Percentiles rank a stretch among this genome's conserved stretches.
Conservation (phyloP, 805 yeast species). For the Ogataea parapolymorpha region DNA sequence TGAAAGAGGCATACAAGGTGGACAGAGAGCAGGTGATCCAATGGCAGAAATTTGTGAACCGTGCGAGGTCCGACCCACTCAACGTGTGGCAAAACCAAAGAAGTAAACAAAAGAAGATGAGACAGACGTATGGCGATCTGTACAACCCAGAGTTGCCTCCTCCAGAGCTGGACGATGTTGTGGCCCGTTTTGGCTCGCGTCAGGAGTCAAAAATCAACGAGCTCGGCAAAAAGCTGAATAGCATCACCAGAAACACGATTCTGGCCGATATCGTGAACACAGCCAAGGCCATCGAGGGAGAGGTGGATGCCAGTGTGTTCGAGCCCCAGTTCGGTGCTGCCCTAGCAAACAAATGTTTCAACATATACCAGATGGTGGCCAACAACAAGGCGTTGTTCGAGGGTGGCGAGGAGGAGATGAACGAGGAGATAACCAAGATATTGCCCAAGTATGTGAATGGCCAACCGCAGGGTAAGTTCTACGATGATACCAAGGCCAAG, state of each 20-base stretch:
- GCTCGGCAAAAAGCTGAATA: conserved; percentile 30
- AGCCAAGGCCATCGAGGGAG: conserved; percentile 18
- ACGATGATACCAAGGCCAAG: conserved; percentile 30
- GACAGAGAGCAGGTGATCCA: conserved; percentile 69
- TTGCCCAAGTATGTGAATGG: conserved; percentile 31
- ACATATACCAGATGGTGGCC: conserved; percentile 34
- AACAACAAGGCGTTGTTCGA: conserved; percentile 22
- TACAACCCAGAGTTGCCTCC: conserved; percentile 19
- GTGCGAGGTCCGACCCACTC: conserved; percentile 55
- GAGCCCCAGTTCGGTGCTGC: conserved; percentile 35
- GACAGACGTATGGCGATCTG: conserved; percentile 26
- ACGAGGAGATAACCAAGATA: conserved; percentile 49
- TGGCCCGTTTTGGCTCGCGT: conserved; percentile 31
- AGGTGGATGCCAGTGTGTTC: conserved; percentile 32
- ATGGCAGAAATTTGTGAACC: conserved; percentile 72
- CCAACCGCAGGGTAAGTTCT: conserved; percentile 26
- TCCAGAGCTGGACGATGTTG: conserved; percentile 13
- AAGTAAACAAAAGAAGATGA: conserved; percentile 41
- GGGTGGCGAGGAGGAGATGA: conserved; percentile 36
- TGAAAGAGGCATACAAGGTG: conserved; percentile 60
- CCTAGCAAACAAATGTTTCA: conserved; percentile 30
- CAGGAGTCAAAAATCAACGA: conserved; percentile 33
- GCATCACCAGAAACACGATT: conserved; percentile 45
- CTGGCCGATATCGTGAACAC: conserved; percentile 41
- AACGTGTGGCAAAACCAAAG: conserved; percentile 50